phyloP scores from a whole-genome alignment of 805 yeast species.

The Candida odintsovae region DNA sequence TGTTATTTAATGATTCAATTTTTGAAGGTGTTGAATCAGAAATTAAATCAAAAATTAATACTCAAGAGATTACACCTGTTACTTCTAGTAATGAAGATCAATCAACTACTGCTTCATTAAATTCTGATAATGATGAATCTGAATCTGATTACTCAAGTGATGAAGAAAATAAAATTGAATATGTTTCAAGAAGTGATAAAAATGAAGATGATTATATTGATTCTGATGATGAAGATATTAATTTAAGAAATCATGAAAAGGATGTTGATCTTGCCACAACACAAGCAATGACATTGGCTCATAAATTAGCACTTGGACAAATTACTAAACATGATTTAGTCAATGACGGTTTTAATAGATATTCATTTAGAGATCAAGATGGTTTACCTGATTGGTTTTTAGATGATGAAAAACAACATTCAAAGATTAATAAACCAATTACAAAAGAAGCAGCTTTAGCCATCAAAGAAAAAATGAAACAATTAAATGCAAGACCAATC shows the following conservation, averaged over 20 bases:
- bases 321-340: slow-evolving; percentile 76
- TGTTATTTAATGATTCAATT: slow-evolving; percentile 47
- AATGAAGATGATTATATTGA: slow-evolving; percentile 37
- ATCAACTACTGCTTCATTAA: slow-evolving; percentile 21
- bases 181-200: slow-evolving; percentile 36
- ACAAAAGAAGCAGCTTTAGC: slow-evolving; percentile 91
- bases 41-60: slow-evolving; percentile 8
- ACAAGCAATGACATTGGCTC: slow-evolving; percentile 97
- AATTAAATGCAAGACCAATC: slow-evolving; percentile 94
- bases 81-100: slow-evolving; percentile 6
- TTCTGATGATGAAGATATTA: slow-evolving; percentile 46
- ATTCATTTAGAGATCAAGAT: slow-evolving; percentile 86
- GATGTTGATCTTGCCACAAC: slow-evolving; percentile 84
- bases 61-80: slow-evolving; percentile 7
- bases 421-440: slow-evolving; percentile 82
- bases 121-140: slow-evolving; percentile 15
- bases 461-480: slow-evolving; percentile 65
- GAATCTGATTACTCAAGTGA: slow-evolving; percentile 19
- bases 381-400: slow-evolving; percentile 95
- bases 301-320: slow-evolving; percentile 87
- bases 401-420: slow-evolving; percentile 86
- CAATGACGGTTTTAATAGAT: slow-evolving; percentile 91
- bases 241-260: slow-evolving; percentile 44
- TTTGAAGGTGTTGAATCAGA: slow-evolving; percentile 43
- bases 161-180: slow-evolving; percentile 36